phyloP scores from a whole-genome alignment of 805 yeast species.

The Tetrapisispora phaffii region DNA sequence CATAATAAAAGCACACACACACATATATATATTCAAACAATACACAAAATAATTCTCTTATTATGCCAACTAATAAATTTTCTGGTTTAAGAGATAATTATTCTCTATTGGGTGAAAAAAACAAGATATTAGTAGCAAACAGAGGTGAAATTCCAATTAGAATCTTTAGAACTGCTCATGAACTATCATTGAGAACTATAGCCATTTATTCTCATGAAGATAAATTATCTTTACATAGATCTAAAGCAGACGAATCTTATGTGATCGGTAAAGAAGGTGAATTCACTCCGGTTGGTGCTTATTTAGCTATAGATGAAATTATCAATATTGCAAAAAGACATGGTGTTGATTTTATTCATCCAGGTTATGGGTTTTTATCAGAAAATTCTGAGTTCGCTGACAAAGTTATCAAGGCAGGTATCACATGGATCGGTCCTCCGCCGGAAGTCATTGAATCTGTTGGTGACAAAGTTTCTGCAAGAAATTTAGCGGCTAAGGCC shows the following conservation, averaged over 20 bases:
- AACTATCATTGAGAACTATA: constrained; percentile 90
- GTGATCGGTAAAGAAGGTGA: constrained; percentile 85
- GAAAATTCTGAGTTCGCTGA: constrained; percentile 91
- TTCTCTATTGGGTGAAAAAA: constrained; percentile 32
- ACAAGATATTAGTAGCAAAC: constrained; percentile 68
- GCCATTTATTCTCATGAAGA: constrained; percentile 97
- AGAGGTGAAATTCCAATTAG: constrained; percentile 80
- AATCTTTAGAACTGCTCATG: constrained; percentile 96
- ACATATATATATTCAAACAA: too few relatives aligned
- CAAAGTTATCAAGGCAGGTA: constrained; percentile 82
- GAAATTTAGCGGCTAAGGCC: constrained; percentile 72
- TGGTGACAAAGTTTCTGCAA: constrained; percentile 94
- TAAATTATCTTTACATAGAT: constrained; percentile 84
- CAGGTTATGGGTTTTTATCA: constrained; percentile 84
- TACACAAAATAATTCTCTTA: not conserved
- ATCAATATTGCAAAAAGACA: constrained; percentile 73
- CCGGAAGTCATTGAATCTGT: constrained; percentile 81
- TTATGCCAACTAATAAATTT: constrained; percentile 8
- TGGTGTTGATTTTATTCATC: constrained; percentile 78
- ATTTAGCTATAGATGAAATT: constrained; percentile 90
- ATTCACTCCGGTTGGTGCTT: constrained; percentile 91
- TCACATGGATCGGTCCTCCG: constrained; percentile 94
- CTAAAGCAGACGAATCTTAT: constrained; percentile 90
- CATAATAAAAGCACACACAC: too few relatives aligned
- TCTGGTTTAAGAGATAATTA: constrained; percentile 28